Evolutionary conservation across 78 protist genomes (phyloP).

Genomic region (Protostelium mycophagum): DNA sequence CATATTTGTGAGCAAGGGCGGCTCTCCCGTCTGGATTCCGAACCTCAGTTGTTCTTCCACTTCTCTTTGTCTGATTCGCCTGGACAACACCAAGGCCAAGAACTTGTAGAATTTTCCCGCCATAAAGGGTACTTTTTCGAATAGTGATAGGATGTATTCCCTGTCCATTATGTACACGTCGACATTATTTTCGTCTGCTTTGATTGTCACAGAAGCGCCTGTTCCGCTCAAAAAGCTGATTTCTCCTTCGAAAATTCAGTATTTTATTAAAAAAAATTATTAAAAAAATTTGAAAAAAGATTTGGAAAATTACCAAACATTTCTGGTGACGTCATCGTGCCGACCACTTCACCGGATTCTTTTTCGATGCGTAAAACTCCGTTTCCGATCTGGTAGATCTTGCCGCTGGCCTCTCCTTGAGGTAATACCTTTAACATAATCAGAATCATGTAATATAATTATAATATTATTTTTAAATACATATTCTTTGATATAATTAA

Average conservation of each 20-base stretch:
- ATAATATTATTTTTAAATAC: too few relatives aligned
- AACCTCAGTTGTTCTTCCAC: not conserved
- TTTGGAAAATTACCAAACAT: not conserved
- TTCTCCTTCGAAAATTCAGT: not conserved
- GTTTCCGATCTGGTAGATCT: constrained; percentile 1
- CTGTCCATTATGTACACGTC: not conserved
- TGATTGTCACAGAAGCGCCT: not conserved
- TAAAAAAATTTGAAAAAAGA: too few relatives aligned
- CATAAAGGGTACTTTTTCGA: not conserved
- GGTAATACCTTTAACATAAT: too few relatives aligned
- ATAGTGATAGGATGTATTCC: not conserved
- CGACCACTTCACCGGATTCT: not conserved
- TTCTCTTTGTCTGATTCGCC: not conserved
- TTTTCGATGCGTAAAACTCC: not conserved
- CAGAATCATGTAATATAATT: too few relatives aligned
- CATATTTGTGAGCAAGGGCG: not conserved
- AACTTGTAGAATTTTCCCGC: not conserved
- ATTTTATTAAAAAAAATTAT: too few relatives aligned
- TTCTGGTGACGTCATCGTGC: not conserved
- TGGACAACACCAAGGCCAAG: not conserved
- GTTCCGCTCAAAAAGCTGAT: not conserved
- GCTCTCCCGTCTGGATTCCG: not conserved
- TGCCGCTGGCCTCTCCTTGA: not conserved
- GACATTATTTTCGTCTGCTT: not conserved
- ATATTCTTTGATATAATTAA: too few relatives aligned